Conservation (phyloP, 192 early-diverging fungal genomes). For the Paraglomus brasilianum region DNA sequence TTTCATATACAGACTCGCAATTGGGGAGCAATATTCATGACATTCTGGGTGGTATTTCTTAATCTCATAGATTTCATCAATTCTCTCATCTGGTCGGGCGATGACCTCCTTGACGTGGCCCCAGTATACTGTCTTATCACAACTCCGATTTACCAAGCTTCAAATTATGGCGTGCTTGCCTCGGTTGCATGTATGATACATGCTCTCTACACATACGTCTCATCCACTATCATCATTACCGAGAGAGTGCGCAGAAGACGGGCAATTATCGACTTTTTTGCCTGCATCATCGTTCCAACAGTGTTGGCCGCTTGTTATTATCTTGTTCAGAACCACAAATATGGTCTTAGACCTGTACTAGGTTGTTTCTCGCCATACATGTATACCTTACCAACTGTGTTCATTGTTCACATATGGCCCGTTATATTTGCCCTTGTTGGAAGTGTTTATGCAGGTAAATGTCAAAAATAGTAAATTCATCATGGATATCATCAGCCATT, state of each 20-base stretch:
- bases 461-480: background rate
- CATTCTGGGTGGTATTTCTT: background rate
- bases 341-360: conserved; percentile 13
- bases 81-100: conserved; percentile 10
- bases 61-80: conserved; percentile 11
- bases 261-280: background rate
- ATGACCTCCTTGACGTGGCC: conserved; percentile 7
- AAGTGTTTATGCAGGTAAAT: conserved; percentile 16
- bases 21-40: conserved; percentile 24
- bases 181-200: conserved; percentile 19
- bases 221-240: background rate
- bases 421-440: conserved; percentile 2
- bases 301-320: background rate
- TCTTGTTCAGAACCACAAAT: background rate
- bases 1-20: conserved; percentile 17
- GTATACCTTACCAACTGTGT: background rate
- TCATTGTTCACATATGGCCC: conserved; percentile 11
- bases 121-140: conserved; percentile 2
- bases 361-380: background rate
- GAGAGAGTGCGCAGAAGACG: background rate
- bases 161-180: background rate
- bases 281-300: background rate
- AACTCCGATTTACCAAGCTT: background rate
- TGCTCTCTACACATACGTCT: conserved; percentile 4
- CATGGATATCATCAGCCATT: no score